Evolutionary conservation across 2,329 filamentous ascomycete species (phyloP).

Genomic region (Exophiala spinifera): DNA sequence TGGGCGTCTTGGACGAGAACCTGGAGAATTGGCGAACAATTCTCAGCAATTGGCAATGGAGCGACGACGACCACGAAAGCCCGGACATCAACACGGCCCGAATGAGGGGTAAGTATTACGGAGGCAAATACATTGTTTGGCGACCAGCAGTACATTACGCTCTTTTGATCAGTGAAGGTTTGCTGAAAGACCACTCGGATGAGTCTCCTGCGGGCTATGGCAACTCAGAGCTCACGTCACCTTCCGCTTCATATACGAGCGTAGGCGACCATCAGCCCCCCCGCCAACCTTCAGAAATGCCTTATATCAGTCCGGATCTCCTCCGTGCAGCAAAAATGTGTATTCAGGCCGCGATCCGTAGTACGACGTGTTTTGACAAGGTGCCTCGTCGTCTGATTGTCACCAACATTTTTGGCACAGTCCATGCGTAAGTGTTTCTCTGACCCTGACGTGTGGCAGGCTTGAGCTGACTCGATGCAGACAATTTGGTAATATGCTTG

Average conservation of each 20-base stretch:
- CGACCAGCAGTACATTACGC: conserved; percentile 68
- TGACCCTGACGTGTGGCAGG: conserved; percentile 1
- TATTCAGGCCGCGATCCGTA: conserved; percentile 73
- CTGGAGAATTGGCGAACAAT: conserved; percentile 54
- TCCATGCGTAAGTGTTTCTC: conserved; percentile 95
- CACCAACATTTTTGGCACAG: conserved; percentile 94
- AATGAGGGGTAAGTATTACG: conserved; percentile 90
- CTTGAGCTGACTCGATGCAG: conserved; percentile 47
- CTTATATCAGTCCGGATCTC: conserved; percentile 28
- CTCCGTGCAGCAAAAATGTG: conserved; percentile 58
- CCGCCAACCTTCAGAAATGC: conserved; percentile 34
- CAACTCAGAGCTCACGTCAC: conserved; percentile 38
- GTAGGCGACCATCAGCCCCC: conserved; percentile 33
- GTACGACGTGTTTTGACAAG: conserved; percentile 76
- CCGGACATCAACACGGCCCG: conserved; percentile 76
- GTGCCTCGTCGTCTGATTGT: conserved; percentile 69
- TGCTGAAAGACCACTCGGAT: conserved; percentile 14
- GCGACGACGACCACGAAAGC: conserved; percentile 68
- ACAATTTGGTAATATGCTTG: conserved; percentile 94
- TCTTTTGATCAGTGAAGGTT: conserved; percentile 41
- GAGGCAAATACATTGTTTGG: conserved; percentile 84
- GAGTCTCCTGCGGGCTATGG: conserved; percentile 35
- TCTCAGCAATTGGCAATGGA: conserved; percentile 54
- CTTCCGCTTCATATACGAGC: conserved; percentile 34
- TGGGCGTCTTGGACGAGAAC: conserved; percentile 45